Percentiles rank a stretch among this genome's conserved stretches.
Evolutionary conservation across 2,329 filamentous ascomycete species (phyloP).

Genomic region (Aspergillus caelatus): DNA sequence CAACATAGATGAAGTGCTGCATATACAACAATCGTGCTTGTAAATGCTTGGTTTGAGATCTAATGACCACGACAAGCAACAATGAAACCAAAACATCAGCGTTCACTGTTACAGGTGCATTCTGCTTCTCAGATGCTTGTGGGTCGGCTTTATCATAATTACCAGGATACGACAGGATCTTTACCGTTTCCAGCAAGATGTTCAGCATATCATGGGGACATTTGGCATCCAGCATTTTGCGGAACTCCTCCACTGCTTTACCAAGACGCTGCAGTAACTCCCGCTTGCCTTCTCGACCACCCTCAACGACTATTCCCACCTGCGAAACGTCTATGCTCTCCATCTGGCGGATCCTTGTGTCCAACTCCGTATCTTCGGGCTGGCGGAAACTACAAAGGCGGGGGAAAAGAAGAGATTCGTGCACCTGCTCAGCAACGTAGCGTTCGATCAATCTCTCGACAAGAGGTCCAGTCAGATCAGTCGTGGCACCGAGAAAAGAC

Average conservation of each 20-base stretch:
- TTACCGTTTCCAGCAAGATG: slow-evolving; percentile 76
- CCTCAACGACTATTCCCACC: slow-evolving; percentile 83
- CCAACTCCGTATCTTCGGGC: slow-evolving; percentile 82
- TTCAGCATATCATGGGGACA: slow-evolving; percentile 90
- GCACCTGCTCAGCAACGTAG: slow-evolving; percentile 90
- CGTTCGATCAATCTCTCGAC: slow-evolving; percentile 94
- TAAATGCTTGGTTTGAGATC: slow-evolving; percentile 82
- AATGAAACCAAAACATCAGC: slow-evolving; percentile 93
- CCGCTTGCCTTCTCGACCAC: slow-evolving; percentile 75
- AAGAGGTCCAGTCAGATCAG: slow-evolving; percentile 85
- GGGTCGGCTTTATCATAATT: slow-evolving; percentile 42
- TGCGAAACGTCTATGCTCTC: slow-evolving; percentile 91
- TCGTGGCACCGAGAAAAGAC: slow-evolving; percentile 87
- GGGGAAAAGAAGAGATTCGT: slow-evolving; percentile 81
- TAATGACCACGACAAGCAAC: slow-evolving; percentile 87
- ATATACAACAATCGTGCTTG: slow-evolving; percentile 92
- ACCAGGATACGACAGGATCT: slow-evolving; percentile 73
- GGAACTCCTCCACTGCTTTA: slow-evolving; percentile 83
- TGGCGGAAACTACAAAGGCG: slow-evolving; percentile 76
- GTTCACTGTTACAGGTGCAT: slow-evolving; percentile 67
- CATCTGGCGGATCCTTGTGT: slow-evolving; percentile 90
- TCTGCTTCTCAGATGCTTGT: slow-evolving; percentile 54
- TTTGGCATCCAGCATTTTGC: slow-evolving; percentile 75
- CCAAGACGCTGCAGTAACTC: slow-evolving; percentile 76
- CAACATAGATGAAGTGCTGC: slow-evolving; percentile 95